These are phyloP conservation scores for Talaromyces islandicus DNA, from an alignment of 2,329 filamentous ascomycete genomes.

Conservation along the genomic window DNA sequence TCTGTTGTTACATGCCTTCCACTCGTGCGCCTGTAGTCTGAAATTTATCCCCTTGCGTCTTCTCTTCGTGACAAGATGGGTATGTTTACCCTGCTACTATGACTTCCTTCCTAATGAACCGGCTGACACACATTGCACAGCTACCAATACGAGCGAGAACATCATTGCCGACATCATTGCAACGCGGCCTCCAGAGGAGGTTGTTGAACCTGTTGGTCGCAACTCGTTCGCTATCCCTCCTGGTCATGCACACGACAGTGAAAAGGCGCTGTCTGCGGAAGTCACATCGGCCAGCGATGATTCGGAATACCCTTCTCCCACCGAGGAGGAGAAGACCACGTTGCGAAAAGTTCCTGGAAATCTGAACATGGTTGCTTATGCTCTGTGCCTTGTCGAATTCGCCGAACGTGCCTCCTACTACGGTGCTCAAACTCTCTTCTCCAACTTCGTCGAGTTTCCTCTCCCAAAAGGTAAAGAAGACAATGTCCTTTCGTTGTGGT, in stretches of 20 bases:
- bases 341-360: slow-evolving; percentile 51
- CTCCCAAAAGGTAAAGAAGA: slow-evolving; percentile 42
- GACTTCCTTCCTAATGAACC: neutral
- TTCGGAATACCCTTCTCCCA: slow-evolving; percentile 34
- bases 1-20: neutral
- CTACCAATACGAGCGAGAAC: slow-evolving; percentile 5
- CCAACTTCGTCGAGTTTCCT: slow-evolving; percentile 58
- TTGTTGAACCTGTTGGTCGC: slow-evolving; percentile 7
- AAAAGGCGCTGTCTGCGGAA: neutral
- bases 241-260: neutral
- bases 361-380: slow-evolving; percentile 50
- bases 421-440: slow-evolving; percentile 49
- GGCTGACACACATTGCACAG: neutral
- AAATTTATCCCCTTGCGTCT: neutral
- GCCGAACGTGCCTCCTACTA: slow-evolving; percentile 57
- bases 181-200: slow-evolving; percentile 5
- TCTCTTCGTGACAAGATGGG: slow-evolving; percentile 7
- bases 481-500: neutral
- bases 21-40: neutral
- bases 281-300: slow-evolving; percentile 6
- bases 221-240: slow-evolving; percentile 6
- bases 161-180: slow-evolving; percentile 8
- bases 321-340: slow-evolving; percentile 40
- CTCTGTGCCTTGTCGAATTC: slow-evolving; percentile 53
- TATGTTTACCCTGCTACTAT: neutral